Percentiles rank a stretch among this genome's conserved stretches.
Conservation (phyloP, 2,329 filamentous ascomycete species). For the Colletotrichum plurivorum region DNA sequence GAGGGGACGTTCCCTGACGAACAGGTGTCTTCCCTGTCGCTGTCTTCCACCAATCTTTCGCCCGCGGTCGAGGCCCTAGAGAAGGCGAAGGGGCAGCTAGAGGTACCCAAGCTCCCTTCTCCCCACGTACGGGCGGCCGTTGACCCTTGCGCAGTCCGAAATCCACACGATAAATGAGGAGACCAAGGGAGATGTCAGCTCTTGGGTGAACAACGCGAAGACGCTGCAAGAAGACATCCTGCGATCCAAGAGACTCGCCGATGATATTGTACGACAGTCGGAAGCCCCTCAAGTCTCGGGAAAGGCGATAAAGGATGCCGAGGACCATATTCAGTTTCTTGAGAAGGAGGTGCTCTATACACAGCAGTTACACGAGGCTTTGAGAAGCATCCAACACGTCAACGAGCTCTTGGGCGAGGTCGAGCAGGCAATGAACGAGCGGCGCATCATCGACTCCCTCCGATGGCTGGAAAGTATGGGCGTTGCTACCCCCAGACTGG, state of each 20-base stretch:
- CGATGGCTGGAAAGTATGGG: slow-evolving; percentile 68
- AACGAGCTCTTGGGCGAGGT: slow-evolving; percentile 74
- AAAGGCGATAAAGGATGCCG: slow-evolving; percentile 65
- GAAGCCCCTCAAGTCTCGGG: slow-evolving; percentile 73
- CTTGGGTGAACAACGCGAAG: slow-evolving; percentile 89
- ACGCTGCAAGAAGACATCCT: slow-evolving; percentile 89
- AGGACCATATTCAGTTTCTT: slow-evolving; percentile 70
- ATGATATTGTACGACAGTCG: slow-evolving; percentile 84
- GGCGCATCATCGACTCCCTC: slow-evolving; percentile 70
- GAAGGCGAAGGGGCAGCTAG: slow-evolving; percentile 53
- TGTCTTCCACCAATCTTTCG: slow-evolving; percentile 55
- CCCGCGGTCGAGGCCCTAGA: slow-evolving; percentile 57
- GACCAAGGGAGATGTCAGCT: slow-evolving; percentile 83
- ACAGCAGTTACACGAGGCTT: slow-evolving; percentile 65
- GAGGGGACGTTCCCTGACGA: slow-evolving; percentile 58
- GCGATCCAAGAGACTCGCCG: slow-evolving; percentile 82
- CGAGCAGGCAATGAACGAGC: slow-evolving; percentile 68
- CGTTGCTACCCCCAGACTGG: background rate
- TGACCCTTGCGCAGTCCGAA: slow-evolving; percentile 66
- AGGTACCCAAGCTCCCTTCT: slow-evolving; percentile 48
- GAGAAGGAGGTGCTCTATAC: slow-evolving; percentile 72
- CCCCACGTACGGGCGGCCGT: background rate
- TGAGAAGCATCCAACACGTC: slow-evolving; percentile 68
- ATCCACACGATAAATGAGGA: slow-evolving; percentile 83
- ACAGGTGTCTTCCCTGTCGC: slow-evolving; percentile 52